Percentiles rank a stretch among this genome's conserved stretches.
Conservation (phyloP, 768 basidiomycete species). For the Pisolithus tinctorius region DNA sequence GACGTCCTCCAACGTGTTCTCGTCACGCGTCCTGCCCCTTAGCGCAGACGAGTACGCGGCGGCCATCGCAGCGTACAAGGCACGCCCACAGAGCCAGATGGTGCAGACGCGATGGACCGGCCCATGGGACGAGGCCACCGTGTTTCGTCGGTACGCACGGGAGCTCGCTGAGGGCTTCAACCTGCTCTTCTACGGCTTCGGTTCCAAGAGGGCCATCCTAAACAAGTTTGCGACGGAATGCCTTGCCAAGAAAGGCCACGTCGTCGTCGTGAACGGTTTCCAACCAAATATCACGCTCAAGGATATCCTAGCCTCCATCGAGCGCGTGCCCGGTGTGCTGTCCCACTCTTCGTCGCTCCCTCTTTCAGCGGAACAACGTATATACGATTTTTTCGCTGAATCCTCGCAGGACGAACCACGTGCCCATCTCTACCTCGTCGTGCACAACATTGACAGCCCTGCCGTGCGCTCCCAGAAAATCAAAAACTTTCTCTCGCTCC, state of each 20-base stretch:
- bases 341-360: conserved; percentile 1
- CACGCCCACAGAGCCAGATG: conserved; percentile 6
- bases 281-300: conserved; percentile 61
- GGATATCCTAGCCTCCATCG: conserved; percentile 60
- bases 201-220: conserved; percentile 74
- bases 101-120: conserved; percentile 17
- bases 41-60: conserved; percentile 53
- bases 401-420: conserved; percentile 14
- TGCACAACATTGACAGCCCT: conserved; percentile 86
- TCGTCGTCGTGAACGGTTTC: conserved; percentile 75
- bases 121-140: conserved; percentile 10
- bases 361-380: conserved; percentile 50
- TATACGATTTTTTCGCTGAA: conserved; percentile 55
- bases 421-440: conserved; percentile 62
- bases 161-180: conserved; percentile 85
- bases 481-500: conserved; percentile 59
- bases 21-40: conserved; percentile 64
- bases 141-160: conserved; percentile 55
- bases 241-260: conserved; percentile 57
- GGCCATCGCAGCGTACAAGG: conserved; percentile 23
- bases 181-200: conserved; percentile 81
- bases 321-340: conserved; percentile 26
- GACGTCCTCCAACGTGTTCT: conserved; percentile 79
- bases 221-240: conserved; percentile 63
- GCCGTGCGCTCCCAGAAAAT: conserved; percentile 58